These are phyloP conservation scores for Raddia guianensis DNA, from an alignment of 176 grass and related monocot species.

Conservation along the genomic window DNA sequence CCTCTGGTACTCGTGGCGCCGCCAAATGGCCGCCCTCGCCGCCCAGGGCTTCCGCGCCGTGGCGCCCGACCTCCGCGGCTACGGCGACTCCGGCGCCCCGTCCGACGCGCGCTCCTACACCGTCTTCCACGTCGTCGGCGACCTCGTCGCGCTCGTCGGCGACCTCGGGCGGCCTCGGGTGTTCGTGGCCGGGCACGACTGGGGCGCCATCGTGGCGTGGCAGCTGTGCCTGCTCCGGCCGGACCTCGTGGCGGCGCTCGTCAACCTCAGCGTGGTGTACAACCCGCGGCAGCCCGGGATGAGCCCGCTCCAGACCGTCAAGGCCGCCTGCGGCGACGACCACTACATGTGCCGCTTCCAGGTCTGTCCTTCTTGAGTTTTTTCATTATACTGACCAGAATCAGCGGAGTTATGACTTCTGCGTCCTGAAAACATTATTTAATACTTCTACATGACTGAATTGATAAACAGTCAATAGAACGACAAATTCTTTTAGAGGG, in stretches of 20 bases:
- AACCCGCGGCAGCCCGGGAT: constrained; percentile 33
- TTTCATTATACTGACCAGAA: not conserved
- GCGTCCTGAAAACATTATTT: not conserved
- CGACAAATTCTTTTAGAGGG: not conserved
- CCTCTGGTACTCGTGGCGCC: constrained; percentile 90
- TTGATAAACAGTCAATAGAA: not conserved
- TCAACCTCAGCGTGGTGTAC: constrained; percentile 69
- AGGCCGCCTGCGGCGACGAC: constrained; percentile 55
- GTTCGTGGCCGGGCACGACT: constrained; percentile 82
- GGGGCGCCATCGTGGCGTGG: constrained; percentile 81
- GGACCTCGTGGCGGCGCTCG: constrained; percentile 73
- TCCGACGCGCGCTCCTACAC: constrained; percentile 42
- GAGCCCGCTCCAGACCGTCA: constrained; percentile 57
- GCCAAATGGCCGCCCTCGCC: constrained; percentile 69
- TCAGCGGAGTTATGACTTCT: not conserved
- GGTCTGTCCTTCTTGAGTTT: constrained; percentile 6
- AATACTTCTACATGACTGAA: not conserved
- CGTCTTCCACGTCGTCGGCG: constrained; percentile 72
- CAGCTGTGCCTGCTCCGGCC: constrained; percentile 71
- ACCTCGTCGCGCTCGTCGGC: constrained; percentile 80
- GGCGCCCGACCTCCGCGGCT: constrained; percentile 76
- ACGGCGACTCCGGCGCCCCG: constrained; percentile 64
- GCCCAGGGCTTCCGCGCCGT: constrained; percentile 63
- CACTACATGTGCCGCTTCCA: constrained; percentile 81
- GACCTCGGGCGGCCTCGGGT: constrained; percentile 64